These are phyloP conservation scores for Beauveria rudraprayagi DNA, from an alignment of 2,329 filamentous ascomycete species.

Conservation along the genomic window DNA sequence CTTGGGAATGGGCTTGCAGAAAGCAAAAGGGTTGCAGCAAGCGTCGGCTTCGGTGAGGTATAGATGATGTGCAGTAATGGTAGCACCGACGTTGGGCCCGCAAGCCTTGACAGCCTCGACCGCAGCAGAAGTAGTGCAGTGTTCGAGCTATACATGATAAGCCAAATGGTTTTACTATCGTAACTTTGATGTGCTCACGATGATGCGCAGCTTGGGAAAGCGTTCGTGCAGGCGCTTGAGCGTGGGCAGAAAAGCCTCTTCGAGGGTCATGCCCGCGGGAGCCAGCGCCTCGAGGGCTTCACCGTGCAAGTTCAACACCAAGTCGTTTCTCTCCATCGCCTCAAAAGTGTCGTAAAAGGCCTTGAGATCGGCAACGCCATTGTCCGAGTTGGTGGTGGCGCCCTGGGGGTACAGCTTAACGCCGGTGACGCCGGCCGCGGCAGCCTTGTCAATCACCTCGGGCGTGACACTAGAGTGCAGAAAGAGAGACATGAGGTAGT, in stretches of 20 bases:
- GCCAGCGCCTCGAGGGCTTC: constrained; percentile 55
- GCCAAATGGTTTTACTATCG: neutral
- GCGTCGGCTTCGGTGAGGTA: constrained; percentile 69
- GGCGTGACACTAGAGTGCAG: constrained; percentile 57
- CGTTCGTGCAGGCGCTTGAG: constrained; percentile 61
- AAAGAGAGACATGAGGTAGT: constrained; percentile 68
- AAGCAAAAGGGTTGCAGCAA: constrained; percentile 49
- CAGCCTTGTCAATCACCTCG: constrained; percentile 64
- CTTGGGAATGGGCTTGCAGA: constrained; percentile 73
- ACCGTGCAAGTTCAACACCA: constrained; percentile 91
- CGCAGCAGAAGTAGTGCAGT: constrained; percentile 79
- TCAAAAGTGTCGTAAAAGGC: constrained; percentile 71
- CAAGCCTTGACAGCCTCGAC: constrained; percentile 70
- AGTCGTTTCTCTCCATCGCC: constrained; percentile 77
- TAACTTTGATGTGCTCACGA: constrained; percentile 24
- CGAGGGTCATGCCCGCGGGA: constrained; percentile 37
- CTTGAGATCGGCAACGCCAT: constrained; percentile 62
- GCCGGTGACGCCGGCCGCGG: constrained; percentile 60
- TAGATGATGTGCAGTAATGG: constrained; percentile 82
- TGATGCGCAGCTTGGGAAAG: constrained; percentile 65
- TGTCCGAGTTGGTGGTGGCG: constrained; percentile 58
- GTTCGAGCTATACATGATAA: constrained; percentile 51
- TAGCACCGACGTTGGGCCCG: constrained; percentile 67
- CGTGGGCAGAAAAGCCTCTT: constrained; percentile 67
- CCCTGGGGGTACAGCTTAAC: constrained; percentile 63